Conservation (phyloP, 768 basidiomycete species). For the Gyrodon lividus region DNA sequence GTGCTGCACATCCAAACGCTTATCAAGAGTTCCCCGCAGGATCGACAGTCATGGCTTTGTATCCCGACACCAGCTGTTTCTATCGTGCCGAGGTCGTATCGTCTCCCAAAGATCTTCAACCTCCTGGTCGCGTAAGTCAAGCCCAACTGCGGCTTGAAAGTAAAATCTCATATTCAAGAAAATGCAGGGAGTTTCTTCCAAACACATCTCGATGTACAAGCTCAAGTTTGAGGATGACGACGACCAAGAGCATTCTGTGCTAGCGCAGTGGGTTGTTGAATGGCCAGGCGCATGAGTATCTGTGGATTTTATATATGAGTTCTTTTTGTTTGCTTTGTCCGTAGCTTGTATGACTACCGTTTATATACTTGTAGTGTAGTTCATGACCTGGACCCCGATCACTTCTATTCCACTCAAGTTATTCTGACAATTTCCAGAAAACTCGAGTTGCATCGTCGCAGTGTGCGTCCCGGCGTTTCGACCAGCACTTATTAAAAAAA, state of each 20-base stretch:
- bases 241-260: constrained; percentile 73
- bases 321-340: neutral
- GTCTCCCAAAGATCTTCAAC: constrained; percentile 50
- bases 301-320: neutral
- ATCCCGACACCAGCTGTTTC: constrained; percentile 89
- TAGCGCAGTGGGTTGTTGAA: constrained; percentile 81
- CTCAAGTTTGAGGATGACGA: constrained; percentile 90
- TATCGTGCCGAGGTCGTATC: constrained; percentile 82
- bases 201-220: constrained; percentile 61
- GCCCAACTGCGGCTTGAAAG: neutral
- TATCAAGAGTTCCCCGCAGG: constrained; percentile 73
- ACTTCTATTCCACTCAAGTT: constrained; percentile 1
- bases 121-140: constrained; percentile 37
- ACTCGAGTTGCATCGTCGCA: too few species aligned
- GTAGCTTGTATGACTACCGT: neutral
- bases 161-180: constrained; percentile 9
- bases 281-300: constrained; percentile 50
- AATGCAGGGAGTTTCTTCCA: constrained; percentile 37
- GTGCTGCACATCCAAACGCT: constrained; percentile 60
- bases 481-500: constrained; percentile 12
- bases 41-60: constrained; percentile 81
- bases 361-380: neutral
- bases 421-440: constrained; percentile 16
- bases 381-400: constrained; percentile 22
- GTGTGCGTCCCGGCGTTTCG: too few species aligned